Evolutionary conservation across 2,329 filamentous ascomycete genomes (phyloP).

Genomic region (Trichophyton rubrum): DNA sequence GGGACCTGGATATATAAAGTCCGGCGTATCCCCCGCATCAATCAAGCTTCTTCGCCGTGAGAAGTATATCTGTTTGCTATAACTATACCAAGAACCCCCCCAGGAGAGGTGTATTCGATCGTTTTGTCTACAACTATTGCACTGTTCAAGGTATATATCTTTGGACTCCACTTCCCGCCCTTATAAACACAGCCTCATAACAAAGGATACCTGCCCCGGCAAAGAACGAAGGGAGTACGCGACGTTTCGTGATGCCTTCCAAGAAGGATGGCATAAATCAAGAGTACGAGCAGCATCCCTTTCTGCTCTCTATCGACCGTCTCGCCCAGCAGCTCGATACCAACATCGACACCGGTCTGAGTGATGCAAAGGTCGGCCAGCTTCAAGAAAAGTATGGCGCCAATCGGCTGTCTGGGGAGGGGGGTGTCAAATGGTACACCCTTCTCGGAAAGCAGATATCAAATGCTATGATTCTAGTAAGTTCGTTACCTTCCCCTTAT

Average conservation of each 20-base stretch:
- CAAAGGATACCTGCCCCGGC: neutral
- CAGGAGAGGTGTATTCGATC: neutral
- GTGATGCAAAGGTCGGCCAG: conserved; percentile 30
- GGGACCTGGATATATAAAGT: neutral
- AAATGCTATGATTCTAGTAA: conserved; percentile 44
- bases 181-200: neutral
- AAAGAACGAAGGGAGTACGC: neutral
- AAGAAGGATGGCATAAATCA: conserved; percentile 14
- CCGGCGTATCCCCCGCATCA: neutral
- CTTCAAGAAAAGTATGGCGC: conserved; percentile 37
- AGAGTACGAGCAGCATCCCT: conserved; percentile 23
- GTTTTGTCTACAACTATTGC: neutral
- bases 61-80: neutral
- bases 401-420: conserved; percentile 38
- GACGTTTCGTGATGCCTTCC: conserved; percentile 11
- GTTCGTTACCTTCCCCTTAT: conserved; percentile 1
- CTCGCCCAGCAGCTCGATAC: conserved; percentile 36
- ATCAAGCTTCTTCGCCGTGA: neutral
- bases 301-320: conserved; percentile 24
- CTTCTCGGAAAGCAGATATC: conserved; percentile 42
- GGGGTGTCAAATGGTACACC: conserved; percentile 36
- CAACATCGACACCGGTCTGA: conserved; percentile 39
- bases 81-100: neutral
- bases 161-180: neutral
- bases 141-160: neutral